Evolutionary conservation across 305 asterid genomes (phyloP).

Genomic region (Solanum hybrid): DNA sequence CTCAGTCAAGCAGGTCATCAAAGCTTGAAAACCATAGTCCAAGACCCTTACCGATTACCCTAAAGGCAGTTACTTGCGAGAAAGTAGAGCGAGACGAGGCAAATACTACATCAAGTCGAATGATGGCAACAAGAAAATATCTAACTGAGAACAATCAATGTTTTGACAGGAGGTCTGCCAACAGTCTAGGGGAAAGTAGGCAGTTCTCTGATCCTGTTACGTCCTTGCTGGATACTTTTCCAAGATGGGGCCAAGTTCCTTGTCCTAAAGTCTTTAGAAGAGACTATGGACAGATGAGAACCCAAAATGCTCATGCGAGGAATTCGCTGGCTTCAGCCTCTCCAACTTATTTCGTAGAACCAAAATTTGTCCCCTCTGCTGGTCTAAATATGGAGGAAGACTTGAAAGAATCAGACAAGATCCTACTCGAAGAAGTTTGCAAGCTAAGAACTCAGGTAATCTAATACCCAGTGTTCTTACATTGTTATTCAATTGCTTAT

Average conservation of each 20-base stretch:
- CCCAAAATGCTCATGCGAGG: constrained; percentile 5
- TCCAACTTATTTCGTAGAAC: constrained; percentile 8
- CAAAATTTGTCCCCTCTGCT: constrained; percentile 1
- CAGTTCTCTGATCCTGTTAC: constrained; percentile 8
- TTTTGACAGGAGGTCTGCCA: constrained; percentile 3
- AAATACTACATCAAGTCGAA: constrained; percentile 18
- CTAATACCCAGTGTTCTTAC: background rate
- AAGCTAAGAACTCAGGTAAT: constrained; percentile 30
- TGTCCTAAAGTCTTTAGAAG: constrained; percentile 27
- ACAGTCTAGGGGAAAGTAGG: constrained; percentile 5
- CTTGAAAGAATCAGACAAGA: constrained; percentile 11
- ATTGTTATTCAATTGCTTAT: background rate
- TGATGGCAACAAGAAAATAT: constrained; percentile 12
- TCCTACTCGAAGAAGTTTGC: constrained; percentile 24
- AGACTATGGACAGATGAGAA: background rate
- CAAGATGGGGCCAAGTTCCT: constrained; percentile 39
- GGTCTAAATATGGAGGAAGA: constrained; percentile 8
- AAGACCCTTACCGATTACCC: constrained; percentile 15
- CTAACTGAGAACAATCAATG: constrained; percentile 11
- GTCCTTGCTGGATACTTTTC: constrained; percentile 9
- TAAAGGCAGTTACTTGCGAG: constrained; percentile 12
- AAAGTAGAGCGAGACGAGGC: constrained; percentile 20
- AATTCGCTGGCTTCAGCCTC: constrained; percentile 6
- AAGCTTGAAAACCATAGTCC: constrained; percentile 19
- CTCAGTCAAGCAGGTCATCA: constrained; percentile 11